phyloP scores from a whole-genome alignment of 2,329 filamentous ascomycete genomes.

The Akanthomyces muscarius region DNA sequence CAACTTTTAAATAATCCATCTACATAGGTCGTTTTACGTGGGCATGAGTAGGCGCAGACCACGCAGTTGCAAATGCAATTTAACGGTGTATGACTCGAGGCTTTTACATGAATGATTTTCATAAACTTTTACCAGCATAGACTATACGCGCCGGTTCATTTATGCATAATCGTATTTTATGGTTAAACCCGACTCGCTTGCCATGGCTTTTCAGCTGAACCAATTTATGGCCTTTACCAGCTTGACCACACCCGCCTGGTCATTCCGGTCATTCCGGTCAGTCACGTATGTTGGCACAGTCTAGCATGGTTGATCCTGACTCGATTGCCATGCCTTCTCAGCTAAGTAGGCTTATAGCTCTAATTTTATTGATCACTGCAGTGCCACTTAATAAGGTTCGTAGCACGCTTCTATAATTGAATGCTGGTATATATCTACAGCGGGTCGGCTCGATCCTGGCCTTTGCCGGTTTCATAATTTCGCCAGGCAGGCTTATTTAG shows the following conservation, averaged over 20 bases:
- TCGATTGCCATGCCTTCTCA: not conserved
- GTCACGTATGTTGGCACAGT: too few relatives aligned
- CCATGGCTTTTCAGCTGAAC: not conserved
- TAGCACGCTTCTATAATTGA: not conserved
- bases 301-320: not conserved
- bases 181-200: not conserved
- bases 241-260: not conserved
- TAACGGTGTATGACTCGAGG: not conserved
- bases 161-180: too few relatives aligned
- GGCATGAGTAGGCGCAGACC: not conserved
- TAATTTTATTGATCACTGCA: not conserved
- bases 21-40: not conserved
- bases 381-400: not conserved
- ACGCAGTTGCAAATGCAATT: not conserved
- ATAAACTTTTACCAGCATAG: not conserved
- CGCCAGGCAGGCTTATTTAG: not conserved
- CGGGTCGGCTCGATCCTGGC: not conserved
- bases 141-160: not conserved
- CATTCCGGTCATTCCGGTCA: too few relatives aligned
- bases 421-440: not conserved
- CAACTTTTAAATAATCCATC: not conserved
- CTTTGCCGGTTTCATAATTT: not conserved
- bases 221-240: not conserved
- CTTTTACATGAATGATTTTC: not conserved
- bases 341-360: not conserved